Base-by-base conservation (phyloP, 2,329 filamentous ascomycete species). In the Epicoccum nigrum region DNA sequence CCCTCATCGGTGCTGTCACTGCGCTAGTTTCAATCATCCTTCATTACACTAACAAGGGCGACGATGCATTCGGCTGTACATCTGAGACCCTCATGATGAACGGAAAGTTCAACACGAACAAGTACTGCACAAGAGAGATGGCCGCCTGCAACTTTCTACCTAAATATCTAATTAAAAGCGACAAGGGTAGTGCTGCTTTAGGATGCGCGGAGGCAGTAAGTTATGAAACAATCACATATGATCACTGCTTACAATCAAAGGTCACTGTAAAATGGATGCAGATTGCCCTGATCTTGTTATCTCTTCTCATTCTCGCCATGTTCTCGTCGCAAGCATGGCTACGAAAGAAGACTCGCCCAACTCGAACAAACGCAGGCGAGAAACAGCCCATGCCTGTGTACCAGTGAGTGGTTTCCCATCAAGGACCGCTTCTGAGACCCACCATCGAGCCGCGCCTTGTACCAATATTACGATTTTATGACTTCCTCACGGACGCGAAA, bases 171-270 rank as follows among this genome's bases (percentile, higher is more conserved):
- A 47, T 45, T 16, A 55, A 51, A 7, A 27, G 23, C 13, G 55
- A 61, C 7, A 59, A 49, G 20, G 31, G 33, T 7, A 58, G 55
- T 17, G 56, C 58, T 17, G 38, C 41, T 2, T 17, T 64, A 13
- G 63, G 63, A n/a, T 70, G 67, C 50, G 59, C 58, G 21, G 62
- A 64, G 40, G 55, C 61, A 25, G 67, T 70, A 28, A 62, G 67
- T 64, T 4, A 8, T 4, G 16, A 7, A 25, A 33, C 6, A 11
- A 0, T 7, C 4, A n/a, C 8, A 4, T 27, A 5, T 7, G 11
- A 25, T n/a, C 3, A 28, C 11, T 37, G 25, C 50, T 30, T 4
- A 30, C 20, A 1, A 20, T n/a, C 50, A 46, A 33, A 69, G 67
- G 45, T 59, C 7, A 52, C 58, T 13, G 62, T 65, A 5, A 69